phyloP scores from a whole-genome alignment of 306 rosid species.

The Lathyrus tuberosus region DNA sequence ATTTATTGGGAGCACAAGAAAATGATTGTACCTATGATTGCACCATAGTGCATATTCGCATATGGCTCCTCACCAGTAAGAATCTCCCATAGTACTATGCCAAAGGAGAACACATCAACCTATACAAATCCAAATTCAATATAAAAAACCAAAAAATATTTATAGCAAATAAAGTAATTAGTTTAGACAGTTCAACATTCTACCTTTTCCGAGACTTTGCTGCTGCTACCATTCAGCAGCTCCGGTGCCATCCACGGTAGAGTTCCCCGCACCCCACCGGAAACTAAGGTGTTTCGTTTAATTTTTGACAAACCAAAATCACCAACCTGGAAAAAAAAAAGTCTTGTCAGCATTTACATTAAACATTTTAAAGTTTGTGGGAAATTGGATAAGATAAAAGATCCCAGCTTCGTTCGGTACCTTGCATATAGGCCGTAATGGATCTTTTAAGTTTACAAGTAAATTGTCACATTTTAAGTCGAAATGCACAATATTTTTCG shows the following conservation, averaged over 20 bases:
- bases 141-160: constrained; percentile 20
- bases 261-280: constrained; percentile 92
- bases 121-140: constrained; percentile 41
- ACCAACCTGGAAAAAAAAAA: constrained; percentile 59
- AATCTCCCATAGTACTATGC: constrained; percentile 92
- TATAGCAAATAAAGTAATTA: constrained; percentile 2
- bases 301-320: constrained; percentile 95
- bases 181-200: constrained; percentile 11
- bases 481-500: constrained; percentile 87
- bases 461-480: constrained; percentile 93
- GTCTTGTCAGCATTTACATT: constrained; percentile 22
- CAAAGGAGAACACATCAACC: constrained; percentile 95
- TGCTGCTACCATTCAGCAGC: constrained; percentile 82
- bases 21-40: constrained; percentile 71
- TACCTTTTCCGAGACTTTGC: constrained; percentile 94
- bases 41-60: constrained; percentile 93
- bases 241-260: constrained; percentile 99
- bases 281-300: constrained; percentile 79
- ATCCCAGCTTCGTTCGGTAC: constrained; percentile 39
- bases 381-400: constrained; percentile 20
- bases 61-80: constrained; percentile 93
- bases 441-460: constrained; percentile 86
- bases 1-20: not conserved
- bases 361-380: constrained; percentile 9
- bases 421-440: constrained; percentile 90